Conservation (phyloP, 1,139 yeast genomes). For the Geotrichum fermentans region DNA sequence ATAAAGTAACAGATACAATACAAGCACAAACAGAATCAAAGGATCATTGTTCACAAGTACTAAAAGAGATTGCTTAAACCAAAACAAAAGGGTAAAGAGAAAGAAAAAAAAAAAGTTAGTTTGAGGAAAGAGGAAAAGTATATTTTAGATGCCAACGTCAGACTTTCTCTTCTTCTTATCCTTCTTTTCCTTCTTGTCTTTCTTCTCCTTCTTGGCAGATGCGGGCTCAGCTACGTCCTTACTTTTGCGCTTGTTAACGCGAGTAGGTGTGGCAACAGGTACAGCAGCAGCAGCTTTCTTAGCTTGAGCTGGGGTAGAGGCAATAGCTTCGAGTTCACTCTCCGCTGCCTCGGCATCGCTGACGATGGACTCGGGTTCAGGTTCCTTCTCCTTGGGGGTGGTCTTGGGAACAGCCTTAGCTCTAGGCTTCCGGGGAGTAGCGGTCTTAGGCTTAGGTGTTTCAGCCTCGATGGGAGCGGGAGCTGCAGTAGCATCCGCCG, state of each 20-base stretch:
- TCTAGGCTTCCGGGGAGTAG: conserved; percentile 2
- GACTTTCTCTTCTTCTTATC: conserved; percentile 15
- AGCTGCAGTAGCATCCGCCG: conserved; percentile 6
- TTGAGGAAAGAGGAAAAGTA: neutral
- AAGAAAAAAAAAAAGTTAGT: neutral
- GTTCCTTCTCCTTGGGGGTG: neutral
- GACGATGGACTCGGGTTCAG: neutral
- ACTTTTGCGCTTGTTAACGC: neutral
- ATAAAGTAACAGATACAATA: too few species aligned
- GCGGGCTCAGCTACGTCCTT: conserved; percentile 1
- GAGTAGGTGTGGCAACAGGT: conserved; percentile 1
- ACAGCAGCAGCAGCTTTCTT: neutral
- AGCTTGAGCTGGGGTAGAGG: neutral
- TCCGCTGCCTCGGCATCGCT: neutral
- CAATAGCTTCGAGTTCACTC: neutral
- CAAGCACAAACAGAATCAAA: too few species aligned
- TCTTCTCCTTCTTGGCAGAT: conserved; percentile 3
- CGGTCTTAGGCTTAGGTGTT: neutral
- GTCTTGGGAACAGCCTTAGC: neutral
- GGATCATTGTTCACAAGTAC: too few species aligned
- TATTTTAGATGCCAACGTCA: neutral
- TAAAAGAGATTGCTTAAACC: neutral
- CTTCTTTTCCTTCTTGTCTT: conserved; percentile 16
- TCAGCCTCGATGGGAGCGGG: neutral
- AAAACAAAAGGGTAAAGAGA: neutral